phyloP scores from a whole-genome alignment of 441 rosid species.

The Pelargonium fulgidum region DNA sequence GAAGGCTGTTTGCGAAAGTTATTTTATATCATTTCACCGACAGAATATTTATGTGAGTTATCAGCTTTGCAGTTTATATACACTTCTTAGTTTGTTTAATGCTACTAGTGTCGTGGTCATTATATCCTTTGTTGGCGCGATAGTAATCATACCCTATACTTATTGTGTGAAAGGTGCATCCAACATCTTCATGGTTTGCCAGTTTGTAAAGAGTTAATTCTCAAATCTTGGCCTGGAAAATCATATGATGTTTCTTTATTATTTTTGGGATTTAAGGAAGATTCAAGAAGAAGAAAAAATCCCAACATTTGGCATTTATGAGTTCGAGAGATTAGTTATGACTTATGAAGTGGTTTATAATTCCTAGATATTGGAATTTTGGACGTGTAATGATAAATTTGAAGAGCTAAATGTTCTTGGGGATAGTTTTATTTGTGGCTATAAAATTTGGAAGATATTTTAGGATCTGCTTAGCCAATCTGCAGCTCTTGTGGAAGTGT shows the following conservation, averaged over 20 bases:
- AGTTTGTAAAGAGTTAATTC: too few species aligned
- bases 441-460: too few species aligned
- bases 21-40: slow-evolving; percentile 76
- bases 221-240: not conserved
- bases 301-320: not conserved
- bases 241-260: not conserved
- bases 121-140: not conserved
- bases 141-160: not conserved
- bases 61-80: not conserved
- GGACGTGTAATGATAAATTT: not conserved
- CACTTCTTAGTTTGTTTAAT: not conserved
- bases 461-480: too few species aligned
- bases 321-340: not conserved
- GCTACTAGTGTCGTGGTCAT: not conserved
- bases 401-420: not conserved
- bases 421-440: slow-evolving; percentile 3
- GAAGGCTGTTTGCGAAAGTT: slow-evolving; percentile 81
- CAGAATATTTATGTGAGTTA: slow-evolving; percentile 78
- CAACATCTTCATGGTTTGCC: not conserved
- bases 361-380: not conserved
- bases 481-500: not conserved
- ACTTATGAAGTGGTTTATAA: not conserved
- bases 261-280: not conserved
- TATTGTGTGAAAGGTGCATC: not conserved
- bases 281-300: not conserved